Percentiles rank a stretch among this genome's conserved stretches.
phyloP scores from a whole-genome alignment of 140 eudicot genomes.

The Cichorium intybus region DNA sequence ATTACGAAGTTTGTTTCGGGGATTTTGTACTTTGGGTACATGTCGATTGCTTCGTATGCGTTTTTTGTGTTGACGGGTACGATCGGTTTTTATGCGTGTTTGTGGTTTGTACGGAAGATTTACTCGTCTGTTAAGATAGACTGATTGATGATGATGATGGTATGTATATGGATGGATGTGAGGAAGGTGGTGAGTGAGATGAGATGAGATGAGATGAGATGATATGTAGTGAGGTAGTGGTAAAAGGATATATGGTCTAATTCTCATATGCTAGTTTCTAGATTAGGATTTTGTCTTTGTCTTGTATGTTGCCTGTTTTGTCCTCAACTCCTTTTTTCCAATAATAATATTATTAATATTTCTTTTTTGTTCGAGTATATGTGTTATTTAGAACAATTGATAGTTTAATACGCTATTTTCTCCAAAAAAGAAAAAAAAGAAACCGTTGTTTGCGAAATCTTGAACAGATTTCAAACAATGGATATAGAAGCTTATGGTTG shows the following conservation, averaged over 20 bases:
- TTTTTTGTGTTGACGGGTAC: conserved; percentile 89
- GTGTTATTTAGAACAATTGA: too few relatives aligned
- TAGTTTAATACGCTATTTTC: too few relatives aligned
- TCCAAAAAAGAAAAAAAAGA: too few relatives aligned
- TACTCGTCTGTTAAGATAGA: conserved; percentile 91
- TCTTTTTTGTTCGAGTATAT: not conserved
- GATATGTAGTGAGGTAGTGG: conserved; percentile 6
- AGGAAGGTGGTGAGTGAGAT: conserved; percentile 17
- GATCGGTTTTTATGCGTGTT: conserved; percentile 77
- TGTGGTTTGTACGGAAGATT: conserved; percentile 80
- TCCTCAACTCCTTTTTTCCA: conserved; percentile 1
- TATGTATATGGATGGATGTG: conserved; percentile 10
- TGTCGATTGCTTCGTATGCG: conserved; percentile 80
- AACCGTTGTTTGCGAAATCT: too few relatives aligned
- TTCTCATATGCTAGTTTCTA: conserved; percentile 15
- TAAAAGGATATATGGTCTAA: conserved; percentile 18
- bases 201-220: conserved; percentile 8
- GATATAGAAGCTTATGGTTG: too few relatives aligned
- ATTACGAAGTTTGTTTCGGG: conserved; percentile 73
- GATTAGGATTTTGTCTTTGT: conserved; percentile 20
- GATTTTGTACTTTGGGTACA: conserved; percentile 68
- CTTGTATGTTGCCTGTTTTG: conserved; percentile 38
- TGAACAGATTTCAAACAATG: too few relatives aligned
- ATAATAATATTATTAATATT: conserved; percentile 11
- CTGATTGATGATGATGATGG: conserved; percentile 39